These are phyloP conservation scores for Neurospora sp. DNA, from an alignment of 2,329 filamentous ascomycete species.

Conservation along the genomic window DNA sequence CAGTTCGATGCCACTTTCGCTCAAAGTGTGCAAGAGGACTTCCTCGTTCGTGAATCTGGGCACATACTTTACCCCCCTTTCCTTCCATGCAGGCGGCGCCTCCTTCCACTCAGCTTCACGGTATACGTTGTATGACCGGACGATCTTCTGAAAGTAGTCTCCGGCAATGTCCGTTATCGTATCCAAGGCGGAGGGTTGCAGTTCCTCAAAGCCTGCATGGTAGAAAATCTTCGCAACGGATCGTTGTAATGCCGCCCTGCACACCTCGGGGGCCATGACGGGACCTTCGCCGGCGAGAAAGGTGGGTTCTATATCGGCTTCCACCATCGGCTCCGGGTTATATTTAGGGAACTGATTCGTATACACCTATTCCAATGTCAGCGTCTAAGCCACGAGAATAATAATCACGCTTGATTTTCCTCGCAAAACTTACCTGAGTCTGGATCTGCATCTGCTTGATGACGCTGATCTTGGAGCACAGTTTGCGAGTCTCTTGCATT, in stretches of 20 bases:
- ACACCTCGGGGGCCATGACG: conserved; percentile 74
- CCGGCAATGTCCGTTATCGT: conserved; percentile 79
- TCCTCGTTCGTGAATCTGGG: conserved; percentile 74
- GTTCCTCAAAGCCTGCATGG: conserved; percentile 91
- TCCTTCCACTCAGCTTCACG: conserved; percentile 71
- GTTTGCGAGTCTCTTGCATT: conserved; percentile 92
- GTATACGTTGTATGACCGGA: conserved; percentile 70
- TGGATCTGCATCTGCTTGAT: conserved; percentile 99
- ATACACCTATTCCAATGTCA: conserved; percentile 57
- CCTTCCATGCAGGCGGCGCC: conserved; percentile 29
- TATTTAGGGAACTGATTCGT: conserved; percentile 98
- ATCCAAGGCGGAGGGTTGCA: conserved; percentile 89
- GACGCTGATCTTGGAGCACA: conserved; percentile 92
- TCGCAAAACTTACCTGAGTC: conserved; percentile 57
- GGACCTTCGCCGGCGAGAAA: conserved; percentile 83
- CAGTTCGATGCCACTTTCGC: conserved; percentile 74
- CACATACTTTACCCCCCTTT: conserved; percentile 38
- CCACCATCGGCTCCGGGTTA: conserved; percentile 77
- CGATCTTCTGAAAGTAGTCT: conserved; percentile 81
- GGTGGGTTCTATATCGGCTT: conserved; percentile 78
- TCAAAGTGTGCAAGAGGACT: conserved; percentile 73
- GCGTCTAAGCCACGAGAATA: conserved; percentile 7
- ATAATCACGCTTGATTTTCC: background rate
- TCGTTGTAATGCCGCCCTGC: conserved; percentile 74
- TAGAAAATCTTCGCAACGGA: conserved; percentile 94